Base-by-base conservation (phyloP, 352 stramenopile species). In the Phytophthora pseudosyringae region DNA sequence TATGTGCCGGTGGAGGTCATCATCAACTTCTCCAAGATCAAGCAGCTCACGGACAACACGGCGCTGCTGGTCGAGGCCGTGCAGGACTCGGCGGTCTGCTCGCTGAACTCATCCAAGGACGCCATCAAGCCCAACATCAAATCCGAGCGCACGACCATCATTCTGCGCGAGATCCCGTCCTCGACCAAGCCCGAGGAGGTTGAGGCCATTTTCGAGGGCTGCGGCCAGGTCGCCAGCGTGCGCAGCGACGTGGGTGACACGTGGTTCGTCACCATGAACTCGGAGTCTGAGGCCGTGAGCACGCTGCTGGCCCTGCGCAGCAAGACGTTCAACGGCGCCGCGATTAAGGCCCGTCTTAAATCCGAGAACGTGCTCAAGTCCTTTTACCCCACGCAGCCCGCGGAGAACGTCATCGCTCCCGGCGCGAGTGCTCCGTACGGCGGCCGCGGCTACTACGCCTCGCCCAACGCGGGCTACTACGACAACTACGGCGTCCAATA, bases 51-150 rank as follows among this genome's bases (percentile, higher is more conserved):
- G 29, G 67, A 88, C 54, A 76, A 83, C 71, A 67, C 73, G 5
- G 55, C 55, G 49, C 67, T 94, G 35, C 58, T 96, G 32, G 64
- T 94, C 1, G 86, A 93, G 29, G 72, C 88, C 29, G 83, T 96
- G 40, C 64, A 75, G 40, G 73, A 94, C 64, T 95, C 87, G 11
- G 86, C 53, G 68, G 59, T 93, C 32, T 89, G 83, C 59, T 74
- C 73, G 2, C 63, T 95, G n/a, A 96, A 80, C 73, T 76, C 78
- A 39, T 69, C 85, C 43, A 81, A 94, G 49, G 81, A 97, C 63
- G 87, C 89, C 32, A 95, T 98, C 76, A 97, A 97, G 69, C 90
- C 92, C 40, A 97, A 95, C 73, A 87, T 97, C 63, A 97, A 97
- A 73, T 88, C 83, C 40, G 91, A 97, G 72, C 82, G 91, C 61